Evolutionary conservation across 2,329 filamentous ascomycete genomes (phyloP).

Genomic region (Blumeria hordei): DNA sequence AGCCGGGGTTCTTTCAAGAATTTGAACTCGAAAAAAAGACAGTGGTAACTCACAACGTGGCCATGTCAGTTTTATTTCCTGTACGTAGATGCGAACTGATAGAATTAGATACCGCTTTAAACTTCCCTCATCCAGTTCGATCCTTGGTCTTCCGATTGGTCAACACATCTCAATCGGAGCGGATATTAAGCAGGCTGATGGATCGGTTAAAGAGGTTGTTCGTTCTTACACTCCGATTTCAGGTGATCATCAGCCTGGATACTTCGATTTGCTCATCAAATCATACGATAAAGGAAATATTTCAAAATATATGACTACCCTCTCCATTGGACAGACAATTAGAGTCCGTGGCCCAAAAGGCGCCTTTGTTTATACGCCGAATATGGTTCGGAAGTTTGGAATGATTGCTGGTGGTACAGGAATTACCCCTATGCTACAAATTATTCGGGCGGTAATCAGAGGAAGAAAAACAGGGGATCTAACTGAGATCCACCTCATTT

Average conservation of each 20-base stretch:
- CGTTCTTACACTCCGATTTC: slow-evolving; percentile 86
- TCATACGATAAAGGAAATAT: slow-evolving; percentile 96
- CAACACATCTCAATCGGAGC: slow-evolving; percentile 96
- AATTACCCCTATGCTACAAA: slow-evolving; percentile 95
- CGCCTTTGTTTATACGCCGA: slow-evolving; percentile 89
- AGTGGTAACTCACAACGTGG: slow-evolving; percentile 89
- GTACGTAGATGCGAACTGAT: slow-evolving; percentile 5
- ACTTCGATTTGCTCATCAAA: slow-evolving; percentile 95
- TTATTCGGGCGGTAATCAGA: slow-evolving; percentile 72
- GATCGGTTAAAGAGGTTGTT: slow-evolving; percentile 58
- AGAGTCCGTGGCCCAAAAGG: slow-evolving; percentile 87
- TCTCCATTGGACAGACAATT: slow-evolving; percentile 68
- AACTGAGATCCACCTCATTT: slow-evolving; percentile 84
- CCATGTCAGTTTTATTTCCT: slow-evolving; percentile 36
- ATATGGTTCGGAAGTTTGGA: slow-evolving; percentile 88
- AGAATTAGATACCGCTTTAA: slow-evolving; percentile 64
- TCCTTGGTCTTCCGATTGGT: slow-evolving; percentile 90
- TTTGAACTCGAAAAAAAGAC: slow-evolving; percentile 91
- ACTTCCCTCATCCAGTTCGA: slow-evolving; percentile 51
- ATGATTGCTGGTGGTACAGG: slow-evolving; percentile 97
- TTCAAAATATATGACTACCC: slow-evolving; percentile 67
- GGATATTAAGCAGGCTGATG: slow-evolving; percentile 37
- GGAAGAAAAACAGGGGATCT: slow-evolving; percentile 56
- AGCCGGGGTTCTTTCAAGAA: slow-evolving; percentile 69
- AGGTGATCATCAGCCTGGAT: slow-evolving; percentile 67